Conservation (phyloP, 352 stramenopile genomes). For the Globisporangium cylindrosporum region DNA sequence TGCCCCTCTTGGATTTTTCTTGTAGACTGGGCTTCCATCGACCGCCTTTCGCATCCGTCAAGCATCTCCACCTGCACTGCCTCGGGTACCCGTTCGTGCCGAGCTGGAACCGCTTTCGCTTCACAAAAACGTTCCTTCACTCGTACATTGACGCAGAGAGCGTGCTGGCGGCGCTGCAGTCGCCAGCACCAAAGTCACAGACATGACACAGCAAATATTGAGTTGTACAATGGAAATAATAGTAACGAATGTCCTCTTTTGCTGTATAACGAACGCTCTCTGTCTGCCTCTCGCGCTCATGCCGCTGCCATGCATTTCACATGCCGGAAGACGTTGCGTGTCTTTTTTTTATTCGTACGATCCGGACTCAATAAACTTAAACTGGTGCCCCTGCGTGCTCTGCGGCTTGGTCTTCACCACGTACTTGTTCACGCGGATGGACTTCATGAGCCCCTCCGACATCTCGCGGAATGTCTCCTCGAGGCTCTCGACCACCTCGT, state of each 20-base stretch:
- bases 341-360: constrained; percentile 39
- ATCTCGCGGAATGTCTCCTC: constrained; percentile 85
- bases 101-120: constrained; percentile 61
- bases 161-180: constrained; percentile 30
- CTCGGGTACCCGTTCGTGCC: constrained; percentile 61
- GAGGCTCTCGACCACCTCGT: constrained; percentile 71
- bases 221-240: constrained; percentile 2
- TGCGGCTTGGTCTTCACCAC: constrained; percentile 74
- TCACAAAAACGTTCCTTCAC: constrained; percentile 45
- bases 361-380: constrained; percentile 87
- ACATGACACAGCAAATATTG: neutral
- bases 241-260: neutral
- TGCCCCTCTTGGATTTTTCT: neutral
- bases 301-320: neutral
- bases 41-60: constrained; percentile 63
- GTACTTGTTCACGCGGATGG: constrained; percentile 85
- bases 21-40: constrained; percentile 69
- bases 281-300: neutral
- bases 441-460: constrained; percentile 80
- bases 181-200: neutral
- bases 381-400: constrained; percentile 75
- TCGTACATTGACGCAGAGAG: constrained; percentile 59
- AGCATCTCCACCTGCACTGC: constrained; percentile 75
- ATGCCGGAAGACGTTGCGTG: neutral
- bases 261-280: neutral